Evolutionary conservation across 208 protist species (phyloP), one percentile per base, ranked within the genome.

Genomic region (Sergeia podlipaevii): DNA sequence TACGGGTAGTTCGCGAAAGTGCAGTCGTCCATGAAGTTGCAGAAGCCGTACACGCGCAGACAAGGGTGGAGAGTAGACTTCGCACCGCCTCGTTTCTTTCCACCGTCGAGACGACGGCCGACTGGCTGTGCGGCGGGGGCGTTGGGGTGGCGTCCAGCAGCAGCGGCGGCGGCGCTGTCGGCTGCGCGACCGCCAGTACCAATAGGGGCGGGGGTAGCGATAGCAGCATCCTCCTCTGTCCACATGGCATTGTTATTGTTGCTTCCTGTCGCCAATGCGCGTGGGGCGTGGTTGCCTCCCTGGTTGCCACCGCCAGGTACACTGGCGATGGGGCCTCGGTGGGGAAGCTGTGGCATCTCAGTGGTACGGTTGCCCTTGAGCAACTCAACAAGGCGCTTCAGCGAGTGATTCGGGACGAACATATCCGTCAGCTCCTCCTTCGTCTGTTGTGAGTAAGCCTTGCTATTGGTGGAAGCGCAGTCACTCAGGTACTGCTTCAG

Each of bases 11-110:
- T 72, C 11, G 87, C 87, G 42, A 91, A 95, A 36, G 78, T 79
- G 69, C 87, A 95, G 60, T 91, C 83, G 33, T 84, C 73, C 50
- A 84, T 81, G 60, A 91, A 95, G 70, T 95, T 95, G 73, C 87
- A 95, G 52, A 62, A 74, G 17, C 87, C 83, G 64, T 90, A 95
- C n/a, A 95, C 78, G 39, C 87, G 87, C 50, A 91, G 64, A 54
- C 87, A 95, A 8, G 87, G 87, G 59, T 95, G 87, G 11, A 83
- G 70, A 3, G 41, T 57, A n/a, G 46, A 63, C 32, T 72, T 74
- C 28, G 41, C 42, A 7, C 39, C 56, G 1, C 18, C 38, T 17
- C 27, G 4, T 44, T 49, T 60, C 5, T 38, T 50, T 21, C 42
- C 46, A 39, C 26, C 37, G 0, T 20, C 36, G 38, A 61, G 52